Evolutionary conservation across 805 yeast genomes (phyloP).

Genomic region (Saccharomycopsis javanensis): DNA sequence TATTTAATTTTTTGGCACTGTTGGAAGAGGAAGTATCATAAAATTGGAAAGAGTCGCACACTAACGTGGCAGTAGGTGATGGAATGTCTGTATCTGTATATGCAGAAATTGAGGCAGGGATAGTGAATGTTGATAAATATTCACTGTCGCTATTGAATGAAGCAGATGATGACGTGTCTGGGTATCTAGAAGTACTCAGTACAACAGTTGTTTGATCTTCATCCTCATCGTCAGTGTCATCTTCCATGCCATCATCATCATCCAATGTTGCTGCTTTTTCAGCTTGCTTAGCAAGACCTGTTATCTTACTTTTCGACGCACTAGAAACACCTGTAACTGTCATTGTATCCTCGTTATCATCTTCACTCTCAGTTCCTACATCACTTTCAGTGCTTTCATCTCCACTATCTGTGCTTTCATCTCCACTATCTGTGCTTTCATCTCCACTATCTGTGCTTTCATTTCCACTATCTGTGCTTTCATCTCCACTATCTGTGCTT

Average conservation of each 20-base stretch:
- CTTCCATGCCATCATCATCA: neutral
- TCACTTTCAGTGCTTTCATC: neutral
- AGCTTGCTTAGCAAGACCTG: neutral
- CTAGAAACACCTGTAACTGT: neutral
- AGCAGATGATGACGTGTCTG: neutral
- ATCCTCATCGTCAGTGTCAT: neutral
- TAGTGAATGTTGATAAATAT: neutral
- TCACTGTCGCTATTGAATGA: neutral
- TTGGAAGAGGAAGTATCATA: neutral
- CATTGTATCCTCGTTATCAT: neutral
- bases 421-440: neutral
- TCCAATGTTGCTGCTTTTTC: neutral
- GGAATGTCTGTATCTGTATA: neutral
- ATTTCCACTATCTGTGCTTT: neutral
- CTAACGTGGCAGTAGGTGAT: constrained; percentile 1
- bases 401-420: neutral
- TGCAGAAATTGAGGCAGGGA: neutral
- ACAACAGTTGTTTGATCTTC: neutral
- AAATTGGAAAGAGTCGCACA: constrained; percentile 23
- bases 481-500: neutral
- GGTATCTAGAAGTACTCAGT: neutral
- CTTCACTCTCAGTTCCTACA: neutral
- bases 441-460: neutral
- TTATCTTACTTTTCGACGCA: neutral
- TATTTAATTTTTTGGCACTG: neutral